A percentile compares a stretch with the other conserved stretches of the same genome.
Conservation (phyloP, 2,329 filamentous ascomycete species). For the Fusarium avenaceum region DNA sequence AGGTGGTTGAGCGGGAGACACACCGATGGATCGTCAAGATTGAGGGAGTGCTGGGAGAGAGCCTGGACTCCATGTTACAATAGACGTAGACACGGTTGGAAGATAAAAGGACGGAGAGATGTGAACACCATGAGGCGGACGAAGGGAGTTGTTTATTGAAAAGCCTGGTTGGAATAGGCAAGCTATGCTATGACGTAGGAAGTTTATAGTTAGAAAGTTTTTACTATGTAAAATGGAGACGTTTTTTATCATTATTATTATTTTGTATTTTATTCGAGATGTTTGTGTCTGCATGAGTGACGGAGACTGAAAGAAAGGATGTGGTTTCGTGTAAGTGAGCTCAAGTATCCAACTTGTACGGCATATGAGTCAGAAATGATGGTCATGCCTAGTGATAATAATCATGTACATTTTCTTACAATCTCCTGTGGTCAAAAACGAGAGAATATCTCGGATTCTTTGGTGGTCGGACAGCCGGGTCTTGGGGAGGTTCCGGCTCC, state of each 20-base stretch:
- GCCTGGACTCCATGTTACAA: conserved; percentile 90
- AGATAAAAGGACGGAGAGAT: neutral
- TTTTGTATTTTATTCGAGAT: conserved; percentile 1
- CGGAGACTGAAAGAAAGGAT: conserved; percentile 7
- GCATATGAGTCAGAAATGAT: conserved; percentile 29
- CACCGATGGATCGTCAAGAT: conserved; percentile 91
- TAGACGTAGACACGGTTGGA: conserved; percentile 60
- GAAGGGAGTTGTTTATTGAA: conserved; percentile 30
- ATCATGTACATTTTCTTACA: neutral
- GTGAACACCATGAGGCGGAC: conserved; percentile 23
- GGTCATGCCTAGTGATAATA: neutral
- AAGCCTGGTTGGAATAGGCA: conserved; percentile 27
- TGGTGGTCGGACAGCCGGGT: conserved; percentile 35
- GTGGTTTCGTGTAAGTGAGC: neutral
- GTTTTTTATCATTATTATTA: neutral
- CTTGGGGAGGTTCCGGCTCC: neutral
- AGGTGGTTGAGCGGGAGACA: conserved; percentile 90
- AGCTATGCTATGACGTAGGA: conserved; percentile 36
- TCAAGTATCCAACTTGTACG: neutral
- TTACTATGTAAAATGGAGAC: conserved; percentile 33
- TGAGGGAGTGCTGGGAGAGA: conserved; percentile 90
- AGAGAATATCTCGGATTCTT: conserved; percentile 4
- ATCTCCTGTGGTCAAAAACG: neutral
- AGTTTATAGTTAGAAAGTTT: conserved; percentile 12
- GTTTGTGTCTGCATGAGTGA: neutral